Conservation (phyloP, 257 asterid genomes). For the Solanum neorickii region DNA sequence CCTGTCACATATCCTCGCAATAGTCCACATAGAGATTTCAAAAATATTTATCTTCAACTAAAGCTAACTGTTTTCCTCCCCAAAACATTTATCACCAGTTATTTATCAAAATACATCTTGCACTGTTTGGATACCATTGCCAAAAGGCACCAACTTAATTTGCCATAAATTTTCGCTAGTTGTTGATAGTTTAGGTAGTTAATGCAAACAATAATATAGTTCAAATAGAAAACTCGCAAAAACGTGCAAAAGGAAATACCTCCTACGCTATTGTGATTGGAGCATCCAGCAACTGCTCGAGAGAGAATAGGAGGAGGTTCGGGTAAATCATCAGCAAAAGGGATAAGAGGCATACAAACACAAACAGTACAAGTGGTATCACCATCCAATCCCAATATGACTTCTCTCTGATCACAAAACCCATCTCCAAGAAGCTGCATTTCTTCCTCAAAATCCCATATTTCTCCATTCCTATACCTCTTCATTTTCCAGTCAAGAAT, state of each 20-base stretch:
- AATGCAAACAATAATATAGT: neutral
- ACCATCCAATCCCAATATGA: slow-evolving; percentile 71
- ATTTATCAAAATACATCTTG: neutral
- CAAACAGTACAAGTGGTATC: slow-evolving; percentile 72
- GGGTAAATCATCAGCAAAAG: slow-evolving; percentile 32
- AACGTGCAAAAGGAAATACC: slow-evolving; percentile 16
- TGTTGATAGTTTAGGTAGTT: neutral
- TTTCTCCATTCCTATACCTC: slow-evolving; percentile 23
- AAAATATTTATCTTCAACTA: neutral
- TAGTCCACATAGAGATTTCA: neutral
- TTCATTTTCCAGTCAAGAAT: slow-evolving; percentile 5
- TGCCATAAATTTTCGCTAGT: neutral
- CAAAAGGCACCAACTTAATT: neutral
- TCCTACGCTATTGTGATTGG: slow-evolving; percentile 84
- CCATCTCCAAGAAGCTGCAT: neutral
- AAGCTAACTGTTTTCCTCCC: neutral
- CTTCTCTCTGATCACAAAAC: slow-evolving; percentile 7
- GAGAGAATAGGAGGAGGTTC: slow-evolving; percentile 60
- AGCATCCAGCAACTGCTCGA: slow-evolving; percentile 77
- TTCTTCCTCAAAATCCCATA: slow-evolving; percentile 24
- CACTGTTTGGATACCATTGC: neutral
- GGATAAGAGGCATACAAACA: slow-evolving; percentile 51
- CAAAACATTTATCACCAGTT: neutral
- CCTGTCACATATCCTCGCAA: neutral
- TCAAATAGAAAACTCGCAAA: neutral